A percentile compares a stretch with the other conserved stretches of the same genome.
phyloP scores from a whole-genome alignment of 148 eudicot species.

The Chenopodium album region DNA sequence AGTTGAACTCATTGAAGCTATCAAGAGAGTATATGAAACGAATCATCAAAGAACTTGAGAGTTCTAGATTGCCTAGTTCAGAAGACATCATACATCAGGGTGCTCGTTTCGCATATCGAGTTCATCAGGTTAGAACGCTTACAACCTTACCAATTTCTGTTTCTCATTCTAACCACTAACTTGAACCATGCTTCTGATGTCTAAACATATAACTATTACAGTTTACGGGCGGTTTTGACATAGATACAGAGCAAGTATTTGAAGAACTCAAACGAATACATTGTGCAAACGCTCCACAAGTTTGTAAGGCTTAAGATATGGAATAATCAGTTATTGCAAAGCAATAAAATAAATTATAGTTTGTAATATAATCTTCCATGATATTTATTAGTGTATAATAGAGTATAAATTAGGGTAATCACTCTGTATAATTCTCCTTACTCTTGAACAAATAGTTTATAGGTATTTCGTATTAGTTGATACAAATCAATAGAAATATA shows the following conservation, averaged over 20 bases:
- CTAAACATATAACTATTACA: conserved; percentile 15
- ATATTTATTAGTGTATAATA: background rate
- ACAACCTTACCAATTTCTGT: background rate
- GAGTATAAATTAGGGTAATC: background rate
- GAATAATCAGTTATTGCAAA: background rate
- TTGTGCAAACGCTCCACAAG: background rate
- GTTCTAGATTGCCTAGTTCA: conserved; percentile 38
- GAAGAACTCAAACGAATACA: conserved; percentile 42
- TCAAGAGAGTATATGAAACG: conserved; percentile 66
- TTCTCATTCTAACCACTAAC: background rate
- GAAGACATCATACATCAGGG: conserved; percentile 65
- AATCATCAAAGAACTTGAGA: conserved; percentile 45
- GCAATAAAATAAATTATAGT: background rate
- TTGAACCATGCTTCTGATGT: background rate
- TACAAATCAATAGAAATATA: too few relatives aligned
- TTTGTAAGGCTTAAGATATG: background rate
- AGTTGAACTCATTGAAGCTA: conserved; percentile 56
- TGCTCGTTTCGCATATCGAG: conserved; percentile 79
- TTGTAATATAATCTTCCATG: background rate
- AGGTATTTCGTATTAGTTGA: background rate
- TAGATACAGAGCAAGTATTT: conserved; percentile 49
- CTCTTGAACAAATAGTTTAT: background rate
- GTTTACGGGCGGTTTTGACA: conserved; percentile 83
- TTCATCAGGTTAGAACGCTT: conserved; percentile 63
- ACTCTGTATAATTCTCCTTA: background rate